Conservation (phyloP, 2,329 filamentous ascomycete species). For the Colletotrichum spinosum region DNA sequence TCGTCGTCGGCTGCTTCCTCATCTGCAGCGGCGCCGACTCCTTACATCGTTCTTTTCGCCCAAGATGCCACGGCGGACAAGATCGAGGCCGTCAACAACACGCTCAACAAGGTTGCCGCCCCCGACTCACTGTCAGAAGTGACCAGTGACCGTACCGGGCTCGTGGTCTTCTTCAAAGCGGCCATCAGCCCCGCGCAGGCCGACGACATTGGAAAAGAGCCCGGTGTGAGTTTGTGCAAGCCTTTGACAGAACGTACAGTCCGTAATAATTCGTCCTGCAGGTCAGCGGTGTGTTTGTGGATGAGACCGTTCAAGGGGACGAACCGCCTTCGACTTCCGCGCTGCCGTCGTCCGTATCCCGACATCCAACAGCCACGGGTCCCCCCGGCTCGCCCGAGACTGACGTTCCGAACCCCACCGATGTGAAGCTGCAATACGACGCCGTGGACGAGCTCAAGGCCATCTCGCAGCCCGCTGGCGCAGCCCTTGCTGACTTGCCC, state of each 20-base stretch:
- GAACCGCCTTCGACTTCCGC: background rate
- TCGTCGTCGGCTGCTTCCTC: slow-evolving; percentile 1
- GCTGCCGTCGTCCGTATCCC: background rate
- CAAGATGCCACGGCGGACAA: slow-evolving; percentile 2
- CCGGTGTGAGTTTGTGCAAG: slow-evolving; percentile 2
- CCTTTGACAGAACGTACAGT: too few relatives aligned
- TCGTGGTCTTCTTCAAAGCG: slow-evolving; percentile 16
- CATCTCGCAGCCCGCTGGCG: slow-evolving; percentile 19
- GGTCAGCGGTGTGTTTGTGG: background rate
- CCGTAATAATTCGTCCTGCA: background rate
- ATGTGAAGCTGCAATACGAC: background rate
- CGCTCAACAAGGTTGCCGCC: background rate
- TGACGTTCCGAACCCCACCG: background rate
- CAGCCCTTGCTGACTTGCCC: slow-evolving; percentile 1
- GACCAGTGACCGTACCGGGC: slow-evolving; percentile 14
- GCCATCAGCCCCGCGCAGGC: slow-evolving; percentile 11
- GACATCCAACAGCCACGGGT: background rate
- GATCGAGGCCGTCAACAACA: background rate
- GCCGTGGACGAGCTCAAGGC: slow-evolving; percentile 22
- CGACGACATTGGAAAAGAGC: background rate
- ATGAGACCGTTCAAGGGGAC: slow-evolving; percentile 4
- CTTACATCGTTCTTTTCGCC: slow-evolving; percentile 1
- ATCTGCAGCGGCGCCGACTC: background rate
- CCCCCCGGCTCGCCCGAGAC: background rate
- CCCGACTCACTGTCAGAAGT: background rate